Base-by-base conservation (phyloP, 176 grass and related monocot genomes). In the Oryza officinalis region DNA sequence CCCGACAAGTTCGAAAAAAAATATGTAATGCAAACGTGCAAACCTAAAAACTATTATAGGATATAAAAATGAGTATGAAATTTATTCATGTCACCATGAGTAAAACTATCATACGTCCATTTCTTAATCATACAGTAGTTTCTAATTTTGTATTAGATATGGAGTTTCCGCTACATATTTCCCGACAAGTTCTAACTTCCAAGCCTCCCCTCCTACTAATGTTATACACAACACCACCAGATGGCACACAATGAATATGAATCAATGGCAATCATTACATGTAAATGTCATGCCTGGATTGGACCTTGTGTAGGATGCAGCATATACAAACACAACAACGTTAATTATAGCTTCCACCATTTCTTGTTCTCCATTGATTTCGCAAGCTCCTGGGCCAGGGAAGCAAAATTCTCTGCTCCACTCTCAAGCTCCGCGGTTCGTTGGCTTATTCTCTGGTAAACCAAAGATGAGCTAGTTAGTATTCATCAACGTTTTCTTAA, bases 321-420 rank as follows among this genome's bases (percentile, higher is more conserved):
- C 26, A 25, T 17, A 71, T 77, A 44, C 20, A 49, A 11, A 59
- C 33, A 71, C 22, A 20, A 8, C 1, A 22, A 13, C 9, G n/a
- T 54, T 60, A 8, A 13, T 87, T 83, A 98, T 61, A 92, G 86
- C 82, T 95, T 98, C 96, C 96, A 98, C 92, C 96, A 98, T 85
- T 93, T 98, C 85, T 93, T 98, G 80, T 93, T 98, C 84, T 98
- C 96, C 96, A 95, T 98, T 38, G 65, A 86, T 70, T 93, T 98
- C 6, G 80, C 91, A 13, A 98, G 91, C 87, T 98, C 96, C 87
- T 93, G 83, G 6, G 96, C 96, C 28, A 95, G 78, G 0, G 82
- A 85, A 6, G 91, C 82, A 69, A 98, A 98, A 79, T 93, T 95
- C 38, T 98, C 93, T 17, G 96, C 92, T 15, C 85, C 86, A 15